These are phyloP conservation scores for Mitragyna speciosa DNA, from an alignment of 257 asterid genomes.

Conservation along the genomic window DNA sequence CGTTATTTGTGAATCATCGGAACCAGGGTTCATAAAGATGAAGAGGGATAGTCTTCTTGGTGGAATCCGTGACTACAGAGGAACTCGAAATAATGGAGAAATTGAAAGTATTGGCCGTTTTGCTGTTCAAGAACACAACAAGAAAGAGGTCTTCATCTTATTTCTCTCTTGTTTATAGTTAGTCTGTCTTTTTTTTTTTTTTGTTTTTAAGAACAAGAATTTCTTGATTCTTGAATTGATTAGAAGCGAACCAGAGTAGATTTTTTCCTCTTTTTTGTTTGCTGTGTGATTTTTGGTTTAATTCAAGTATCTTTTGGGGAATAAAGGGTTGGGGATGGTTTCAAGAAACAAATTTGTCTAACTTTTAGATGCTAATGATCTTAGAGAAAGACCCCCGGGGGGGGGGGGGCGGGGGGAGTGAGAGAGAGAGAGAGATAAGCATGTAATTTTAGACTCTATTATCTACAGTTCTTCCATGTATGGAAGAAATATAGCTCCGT, in stretches of 20 bases:
- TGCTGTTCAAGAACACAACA: slow-evolving; percentile 51
- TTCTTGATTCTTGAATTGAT: background rate
- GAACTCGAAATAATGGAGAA: slow-evolving; percentile 29
- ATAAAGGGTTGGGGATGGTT: background rate
- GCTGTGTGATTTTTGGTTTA: background rate
- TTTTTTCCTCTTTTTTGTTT: background rate
- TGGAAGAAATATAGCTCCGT: too few relatives aligned
- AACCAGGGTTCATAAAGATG: slow-evolving; percentile 16
- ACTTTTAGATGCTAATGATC: background rate
- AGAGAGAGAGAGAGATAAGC: too few relatives aligned
- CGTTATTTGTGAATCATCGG: background rate
- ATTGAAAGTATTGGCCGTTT: slow-evolving; percentile 46
- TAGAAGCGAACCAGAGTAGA: background rate
- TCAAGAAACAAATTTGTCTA: background rate
- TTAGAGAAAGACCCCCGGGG: too few relatives aligned
- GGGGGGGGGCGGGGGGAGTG: too few relatives aligned
- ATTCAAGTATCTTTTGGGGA: background rate
- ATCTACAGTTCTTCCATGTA: too few relatives aligned
- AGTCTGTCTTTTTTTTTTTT: background rate
- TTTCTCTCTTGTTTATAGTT: background rate
- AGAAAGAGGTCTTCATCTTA: slow-evolving; percentile 29
- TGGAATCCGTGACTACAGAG: slow-evolving; percentile 27
- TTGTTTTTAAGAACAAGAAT: too few relatives aligned
- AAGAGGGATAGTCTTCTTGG: slow-evolving; percentile 29
- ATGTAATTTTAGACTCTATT: too few relatives aligned